These are phyloP conservation scores for Mucor racemosus DNA, from an alignment of 371 early-diverging fungal genomes.

Conservation along the genomic window DNA sequence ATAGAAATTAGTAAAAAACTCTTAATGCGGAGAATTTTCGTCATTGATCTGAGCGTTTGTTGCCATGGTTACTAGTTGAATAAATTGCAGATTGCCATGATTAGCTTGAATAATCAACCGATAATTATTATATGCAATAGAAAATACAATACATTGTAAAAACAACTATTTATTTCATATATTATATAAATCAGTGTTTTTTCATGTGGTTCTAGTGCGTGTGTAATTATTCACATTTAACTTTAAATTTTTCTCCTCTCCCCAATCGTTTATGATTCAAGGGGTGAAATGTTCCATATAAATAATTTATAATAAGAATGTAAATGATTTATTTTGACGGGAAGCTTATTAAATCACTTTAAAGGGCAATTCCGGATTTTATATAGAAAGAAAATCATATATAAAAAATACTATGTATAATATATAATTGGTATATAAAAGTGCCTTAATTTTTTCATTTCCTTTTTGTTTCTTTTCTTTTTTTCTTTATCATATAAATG, in stretches of 20 bases:
- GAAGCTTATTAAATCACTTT: constrained; percentile 8
- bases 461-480: constrained; percentile 10
- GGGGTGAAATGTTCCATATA: constrained; percentile 14
- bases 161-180: not conserved
- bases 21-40: not conserved
- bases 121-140: not conserved
- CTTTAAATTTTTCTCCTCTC: not conserved
- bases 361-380: constrained; percentile 17
- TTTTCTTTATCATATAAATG: constrained; percentile 4
- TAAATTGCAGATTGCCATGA: not conserved
- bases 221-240: constrained; percentile 8
- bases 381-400: constrained; percentile 4
- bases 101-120: not conserved
- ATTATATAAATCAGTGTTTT: not conserved
- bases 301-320: constrained; percentile 19
- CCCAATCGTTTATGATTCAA: constrained; percentile 2
- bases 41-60: constrained; percentile 5
- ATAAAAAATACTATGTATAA: constrained; percentile 2
- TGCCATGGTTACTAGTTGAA: not conserved
- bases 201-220: constrained; percentile 10
- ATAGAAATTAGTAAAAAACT: not conserved
- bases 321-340: constrained; percentile 15
- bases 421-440: constrained; percentile 6
- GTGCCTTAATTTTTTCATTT: constrained; percentile 4
- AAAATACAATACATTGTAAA: not conserved